phyloP scores from a whole-genome alignment of 352 stramenopile genomes.

The Peronospora tabacina region DNA sequence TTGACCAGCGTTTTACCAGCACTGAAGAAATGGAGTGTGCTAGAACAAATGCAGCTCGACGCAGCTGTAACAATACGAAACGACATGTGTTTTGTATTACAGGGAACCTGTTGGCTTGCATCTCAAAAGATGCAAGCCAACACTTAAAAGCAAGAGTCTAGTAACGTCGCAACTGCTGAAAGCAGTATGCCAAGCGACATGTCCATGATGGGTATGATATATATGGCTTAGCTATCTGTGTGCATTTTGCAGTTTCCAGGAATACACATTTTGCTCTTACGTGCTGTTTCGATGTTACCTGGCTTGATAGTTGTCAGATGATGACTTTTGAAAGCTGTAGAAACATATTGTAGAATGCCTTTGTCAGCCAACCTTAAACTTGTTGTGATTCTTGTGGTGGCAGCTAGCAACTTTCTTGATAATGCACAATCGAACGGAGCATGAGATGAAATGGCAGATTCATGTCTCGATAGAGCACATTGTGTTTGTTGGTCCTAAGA shows the following conservation, averaged over 20 bases:
- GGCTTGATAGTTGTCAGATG: background rate
- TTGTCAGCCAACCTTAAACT: constrained; percentile 44
- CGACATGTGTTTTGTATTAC: no score
- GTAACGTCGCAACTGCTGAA: constrained; percentile 86
- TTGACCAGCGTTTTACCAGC: no score
- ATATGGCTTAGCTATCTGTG: no score
- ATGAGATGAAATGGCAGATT: constrained; percentile 49
- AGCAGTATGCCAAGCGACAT: no score
- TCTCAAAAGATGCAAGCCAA: no score
- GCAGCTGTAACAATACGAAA: no score
- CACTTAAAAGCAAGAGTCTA: constrained; percentile 35
- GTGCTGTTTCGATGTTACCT: background rate
- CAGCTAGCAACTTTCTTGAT: constrained; percentile 55
- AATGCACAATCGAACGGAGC: constrained; percentile 40
- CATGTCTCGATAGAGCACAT: constrained; percentile 51
- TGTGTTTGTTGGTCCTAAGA: constrained; percentile 42
- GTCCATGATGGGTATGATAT: no score
- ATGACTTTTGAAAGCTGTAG: constrained; percentile 34
- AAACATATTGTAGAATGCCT: constrained; percentile 42
- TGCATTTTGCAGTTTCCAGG: no score
- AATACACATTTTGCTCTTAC: background rate
- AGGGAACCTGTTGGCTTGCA: no score
- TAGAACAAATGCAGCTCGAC: no score
- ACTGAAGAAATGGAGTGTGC: no score
- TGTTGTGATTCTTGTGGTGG: constrained; percentile 41